Conservation (phyloP, 225 moss, liverwort and hornwort genomes). For the Bryoerythrophyllum caledonicum region DNA sequence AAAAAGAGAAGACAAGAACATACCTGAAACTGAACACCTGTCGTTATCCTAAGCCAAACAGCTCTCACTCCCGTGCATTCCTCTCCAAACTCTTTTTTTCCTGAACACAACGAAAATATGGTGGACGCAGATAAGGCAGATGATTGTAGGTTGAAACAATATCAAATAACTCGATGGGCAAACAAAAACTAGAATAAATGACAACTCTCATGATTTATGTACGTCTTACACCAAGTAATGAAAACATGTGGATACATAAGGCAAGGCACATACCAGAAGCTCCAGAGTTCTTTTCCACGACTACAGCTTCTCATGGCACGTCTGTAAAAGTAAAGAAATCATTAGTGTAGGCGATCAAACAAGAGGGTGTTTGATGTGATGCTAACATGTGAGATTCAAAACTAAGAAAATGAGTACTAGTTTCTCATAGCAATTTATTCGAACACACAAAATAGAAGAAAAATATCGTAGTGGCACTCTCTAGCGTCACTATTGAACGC, state of each 20-base stretch:
- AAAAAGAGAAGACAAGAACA: not conserved
- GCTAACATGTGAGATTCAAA: not conserved
- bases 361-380: not conserved
- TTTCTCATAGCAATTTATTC: not conserved
- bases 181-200: slow-evolving; percentile 2
- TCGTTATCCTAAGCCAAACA: slow-evolving; percentile 2
- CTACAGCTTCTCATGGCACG: slow-evolving; percentile 24
- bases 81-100: too few species aligned
- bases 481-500: not conserved
- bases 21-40: slow-evolving; percentile 32
- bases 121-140: slow-evolving; percentile 3
- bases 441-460: not conserved
- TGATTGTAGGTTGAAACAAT: not conserved
- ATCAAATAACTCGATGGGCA: not conserved
- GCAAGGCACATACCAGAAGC: slow-evolving; percentile 8
- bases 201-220: not conserved
- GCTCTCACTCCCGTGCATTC: slow-evolving; percentile 19
- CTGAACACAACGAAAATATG: slow-evolving; percentile 20
- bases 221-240: slow-evolving; percentile 8
- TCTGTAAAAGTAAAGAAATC: slow-evolving; percentile 5
- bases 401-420: not conserved
- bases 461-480: not conserved
- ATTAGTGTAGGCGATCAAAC: slow-evolving; percentile 1
- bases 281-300: not conserved
- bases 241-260: slow-evolving; percentile 12